Percentiles rank a stretch among this genome's conserved stretches.
Conservation (phyloP, 805 yeast species). For the Saccharomyces mikatae region DNA sequence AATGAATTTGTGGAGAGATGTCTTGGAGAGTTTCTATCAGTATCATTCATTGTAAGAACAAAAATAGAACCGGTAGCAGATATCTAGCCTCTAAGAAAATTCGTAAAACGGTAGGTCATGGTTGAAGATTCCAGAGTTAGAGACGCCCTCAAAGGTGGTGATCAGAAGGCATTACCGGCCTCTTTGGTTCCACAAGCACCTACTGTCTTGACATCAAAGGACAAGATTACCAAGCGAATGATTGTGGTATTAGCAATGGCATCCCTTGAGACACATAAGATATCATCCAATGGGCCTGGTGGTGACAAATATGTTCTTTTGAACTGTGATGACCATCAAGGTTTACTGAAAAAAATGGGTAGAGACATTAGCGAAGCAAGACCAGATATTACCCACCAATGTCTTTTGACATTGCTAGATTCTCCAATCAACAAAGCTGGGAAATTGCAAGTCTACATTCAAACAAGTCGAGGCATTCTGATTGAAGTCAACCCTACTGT, state of each 20-base stretch:
- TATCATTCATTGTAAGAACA: background rate
- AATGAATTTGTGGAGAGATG: background rate
- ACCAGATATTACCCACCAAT: constrained; percentile 98
- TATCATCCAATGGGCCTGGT: constrained; percentile 66
- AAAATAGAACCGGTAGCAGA: background rate
- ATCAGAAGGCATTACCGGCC: constrained; percentile 45
- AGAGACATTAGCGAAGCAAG: constrained; percentile 96
- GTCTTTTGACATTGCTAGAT: constrained; percentile 85
- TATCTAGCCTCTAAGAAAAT: background rate
- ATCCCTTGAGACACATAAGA: constrained; percentile 88
- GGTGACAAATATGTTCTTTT: constrained; percentile 89
- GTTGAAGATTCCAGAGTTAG: constrained; percentile 43
- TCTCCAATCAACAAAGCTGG: constrained; percentile 99
- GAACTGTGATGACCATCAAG: constrained; percentile 98
- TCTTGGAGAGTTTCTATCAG: background rate
- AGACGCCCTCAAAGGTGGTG: constrained; percentile 34
- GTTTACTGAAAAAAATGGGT: constrained; percentile 87
- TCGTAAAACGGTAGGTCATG: constrained; percentile 20
- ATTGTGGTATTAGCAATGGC: constrained; percentile 95
- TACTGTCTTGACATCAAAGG: constrained; percentile 67
- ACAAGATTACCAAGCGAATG: constrained; percentile 77
- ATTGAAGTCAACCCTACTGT: constrained; percentile 94
- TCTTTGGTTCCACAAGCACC: constrained; percentile 87
- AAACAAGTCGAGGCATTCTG: constrained; percentile 89
- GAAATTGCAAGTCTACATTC: constrained; percentile 89